Conservation (phyloP, 805 yeast species). For the Kodamaea leandrae region DNA sequence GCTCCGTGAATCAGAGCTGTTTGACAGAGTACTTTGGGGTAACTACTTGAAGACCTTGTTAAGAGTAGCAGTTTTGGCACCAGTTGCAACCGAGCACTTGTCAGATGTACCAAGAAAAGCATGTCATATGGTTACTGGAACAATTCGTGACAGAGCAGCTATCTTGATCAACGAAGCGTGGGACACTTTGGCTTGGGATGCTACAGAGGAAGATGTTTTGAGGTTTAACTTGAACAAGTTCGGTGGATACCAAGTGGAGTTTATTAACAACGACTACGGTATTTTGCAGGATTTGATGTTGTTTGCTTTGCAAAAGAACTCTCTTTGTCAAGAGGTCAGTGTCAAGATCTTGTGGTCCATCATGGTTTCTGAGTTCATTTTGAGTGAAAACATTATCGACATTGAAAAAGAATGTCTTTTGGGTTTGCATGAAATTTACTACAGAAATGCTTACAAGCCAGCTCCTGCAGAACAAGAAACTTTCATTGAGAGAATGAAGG, state of each 20-base stretch:
- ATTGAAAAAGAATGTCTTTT: constrained; percentile 61
- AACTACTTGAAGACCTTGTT: constrained; percentile 57
- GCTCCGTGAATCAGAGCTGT: constrained; percentile 46
- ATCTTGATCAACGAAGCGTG: constrained; percentile 58
- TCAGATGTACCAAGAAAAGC: constrained; percentile 73
- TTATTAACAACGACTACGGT: constrained; percentile 54
- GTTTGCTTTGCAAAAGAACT: constrained; percentile 66
- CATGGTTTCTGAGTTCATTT: constrained; percentile 61
- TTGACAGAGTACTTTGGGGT: constrained; percentile 67
- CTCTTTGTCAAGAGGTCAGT: constrained; percentile 58
- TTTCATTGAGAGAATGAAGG: constrained; percentile 50
- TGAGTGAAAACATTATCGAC: constrained; percentile 55
- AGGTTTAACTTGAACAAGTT: constrained; percentile 60
- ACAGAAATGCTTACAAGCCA: constrained; percentile 56
- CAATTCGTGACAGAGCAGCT: constrained; percentile 60
- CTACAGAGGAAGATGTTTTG: constrained; percentile 48
- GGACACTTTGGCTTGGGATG: constrained; percentile 69
- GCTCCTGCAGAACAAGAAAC: constrained; percentile 50
- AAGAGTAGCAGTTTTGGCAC: constrained; percentile 60
- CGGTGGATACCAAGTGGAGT: constrained; percentile 71
- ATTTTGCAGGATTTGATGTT: constrained; percentile 63
- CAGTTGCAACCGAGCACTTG: constrained; percentile 66
- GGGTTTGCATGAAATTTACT: constrained; percentile 64
- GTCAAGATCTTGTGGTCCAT: constrained; percentile 69
- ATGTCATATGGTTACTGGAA: constrained; percentile 59